Evolutionary conservation across 2,329 filamentous ascomycete species (phyloP).

Genomic region (Pseudogymnoascus sp.): DNA sequence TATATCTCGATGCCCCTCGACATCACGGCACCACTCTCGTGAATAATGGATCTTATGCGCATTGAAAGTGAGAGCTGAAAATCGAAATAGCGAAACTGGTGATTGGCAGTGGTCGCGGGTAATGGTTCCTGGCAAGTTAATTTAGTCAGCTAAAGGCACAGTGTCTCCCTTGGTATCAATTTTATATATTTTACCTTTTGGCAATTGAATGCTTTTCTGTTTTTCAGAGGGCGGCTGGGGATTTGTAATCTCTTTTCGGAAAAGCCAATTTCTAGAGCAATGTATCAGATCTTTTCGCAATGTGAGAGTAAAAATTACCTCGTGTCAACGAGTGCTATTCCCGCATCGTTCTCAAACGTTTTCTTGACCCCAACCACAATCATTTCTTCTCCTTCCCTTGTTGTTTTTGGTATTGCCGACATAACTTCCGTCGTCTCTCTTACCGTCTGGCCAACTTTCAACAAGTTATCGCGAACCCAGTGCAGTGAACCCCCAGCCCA

Average conservation of each 20-base stretch:
- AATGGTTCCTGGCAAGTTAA: conserved; percentile 4
- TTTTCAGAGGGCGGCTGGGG: conserved; percentile 10
- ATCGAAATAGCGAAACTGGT: conserved; percentile 55
- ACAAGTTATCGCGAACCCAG: conserved; percentile 37
- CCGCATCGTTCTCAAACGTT: conserved; percentile 44
- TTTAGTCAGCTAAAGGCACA: not conserved
- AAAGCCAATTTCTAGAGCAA: conserved; percentile 26
- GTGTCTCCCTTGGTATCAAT: not conserved
- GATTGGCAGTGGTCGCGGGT: conserved; percentile 28
- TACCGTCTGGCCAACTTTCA: conserved; percentile 49
- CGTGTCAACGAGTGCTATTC: conserved; percentile 46
- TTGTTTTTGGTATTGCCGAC: conserved; percentile 47
- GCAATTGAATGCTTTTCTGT: conserved; percentile 18
- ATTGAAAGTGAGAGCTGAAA: conserved; percentile 80
- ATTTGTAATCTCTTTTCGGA: conserved; percentile 22
- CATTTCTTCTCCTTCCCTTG: conserved; percentile 52
- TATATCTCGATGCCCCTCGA: conserved; percentile 55
- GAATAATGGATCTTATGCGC: conserved; percentile 82
- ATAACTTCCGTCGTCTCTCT: conserved; percentile 50
- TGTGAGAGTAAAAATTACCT: conserved; percentile 31
- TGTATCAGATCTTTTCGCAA: not conserved
- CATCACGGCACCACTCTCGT: conserved; percentile 37
- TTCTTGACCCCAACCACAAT: conserved; percentile 59
- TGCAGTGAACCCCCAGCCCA: conserved; percentile 58
- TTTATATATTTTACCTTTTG: conserved; percentile 14